phyloP scores from a whole-genome alignment of 1,284 basidiomycete genomes.

The Trichosporon coremiiforme region DNA sequence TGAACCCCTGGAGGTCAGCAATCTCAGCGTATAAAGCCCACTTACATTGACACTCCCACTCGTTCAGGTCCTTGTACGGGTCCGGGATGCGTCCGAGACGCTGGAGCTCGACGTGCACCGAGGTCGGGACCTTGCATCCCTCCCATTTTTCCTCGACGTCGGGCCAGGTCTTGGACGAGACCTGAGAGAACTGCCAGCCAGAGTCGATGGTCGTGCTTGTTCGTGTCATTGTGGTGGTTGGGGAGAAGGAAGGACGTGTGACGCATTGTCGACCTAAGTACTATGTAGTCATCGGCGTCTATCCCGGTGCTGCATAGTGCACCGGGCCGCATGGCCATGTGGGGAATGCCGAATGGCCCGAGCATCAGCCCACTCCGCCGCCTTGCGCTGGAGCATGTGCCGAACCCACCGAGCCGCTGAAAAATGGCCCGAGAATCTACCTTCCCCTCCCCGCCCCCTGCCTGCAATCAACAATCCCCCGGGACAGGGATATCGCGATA shows the following conservation, averaged over 20 bases:
- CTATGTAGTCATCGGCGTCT: background rate
- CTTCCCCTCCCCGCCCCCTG: too few species aligned
- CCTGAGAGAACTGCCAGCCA: slow-evolving; percentile 39
- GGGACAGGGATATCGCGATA: too few species aligned
- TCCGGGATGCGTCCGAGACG: slow-evolving; percentile 72
- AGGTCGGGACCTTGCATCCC: slow-evolving; percentile 65
- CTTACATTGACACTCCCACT: slow-evolving; percentile 85
- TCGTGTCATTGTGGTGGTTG: background rate
- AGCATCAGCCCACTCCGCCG: background rate
- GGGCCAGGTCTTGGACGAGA: slow-evolving; percentile 27
- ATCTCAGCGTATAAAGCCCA: slow-evolving; percentile 25
- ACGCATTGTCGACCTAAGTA: background rate
- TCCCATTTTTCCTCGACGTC: slow-evolving; percentile 39
- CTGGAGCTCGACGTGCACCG: slow-evolving; percentile 80
- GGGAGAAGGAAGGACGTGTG: slow-evolving; percentile 7
- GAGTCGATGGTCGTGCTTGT: background rate
- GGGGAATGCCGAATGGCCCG: slow-evolving; percentile 4
- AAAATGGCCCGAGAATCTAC: slow-evolving; percentile 20
- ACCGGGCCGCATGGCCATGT: background rate
- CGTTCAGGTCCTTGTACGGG: slow-evolving; percentile 72
- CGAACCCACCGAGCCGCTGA: background rate
- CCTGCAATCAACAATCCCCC: background rate
- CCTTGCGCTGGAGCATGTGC: too few species aligned
- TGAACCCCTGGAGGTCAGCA: slow-evolving; percentile 68
- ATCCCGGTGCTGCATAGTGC: too few species aligned